phyloP scores from a whole-genome alignment of 1,139 yeast genomes.

The Eremothecium sinecaudum region DNA sequence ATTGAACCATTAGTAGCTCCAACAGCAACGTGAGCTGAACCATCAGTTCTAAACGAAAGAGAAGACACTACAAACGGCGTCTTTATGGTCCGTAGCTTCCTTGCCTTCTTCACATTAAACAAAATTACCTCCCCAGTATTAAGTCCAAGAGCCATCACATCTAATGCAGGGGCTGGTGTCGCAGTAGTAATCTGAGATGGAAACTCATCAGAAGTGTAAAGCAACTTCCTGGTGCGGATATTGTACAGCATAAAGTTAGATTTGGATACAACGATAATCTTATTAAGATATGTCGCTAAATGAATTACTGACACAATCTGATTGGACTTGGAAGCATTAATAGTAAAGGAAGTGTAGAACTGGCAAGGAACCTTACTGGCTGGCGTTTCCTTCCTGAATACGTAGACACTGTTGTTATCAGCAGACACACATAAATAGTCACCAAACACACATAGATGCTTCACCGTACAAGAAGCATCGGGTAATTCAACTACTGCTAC shows the following conservation, averaged over 20 bases:
- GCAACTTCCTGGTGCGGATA: conserved; percentile 64
- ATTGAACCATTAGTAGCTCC: conserved; percentile 77
- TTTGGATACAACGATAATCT: conserved; percentile 69
- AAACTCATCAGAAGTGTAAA: conserved; percentile 52
- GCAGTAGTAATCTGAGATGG: conserved; percentile 47
- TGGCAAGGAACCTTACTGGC: conserved; percentile 46
- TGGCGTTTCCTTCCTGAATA: conserved; percentile 51
- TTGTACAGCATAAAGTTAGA: conserved; percentile 53
- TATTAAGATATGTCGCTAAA: conserved; percentile 88
- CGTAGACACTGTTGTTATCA: conserved; percentile 42
- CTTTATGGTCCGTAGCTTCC: conserved; percentile 46
- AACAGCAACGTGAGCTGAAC: conserved; percentile 72
- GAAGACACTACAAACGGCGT: conserved; percentile 57
- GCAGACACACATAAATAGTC: conserved; percentile 61
- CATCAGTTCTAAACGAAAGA: conserved; percentile 87
- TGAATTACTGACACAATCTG: conserved; percentile 62
- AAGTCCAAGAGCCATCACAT: conserved; percentile 71
- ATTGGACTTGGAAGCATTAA: conserved; percentile 53
- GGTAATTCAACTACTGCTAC: conserved; percentile 42
- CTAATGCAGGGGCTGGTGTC: conserved; percentile 80
- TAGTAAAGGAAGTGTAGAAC: conserved; percentile 53
- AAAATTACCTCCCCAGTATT: conserved; percentile 56
- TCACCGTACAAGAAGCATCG: conserved; percentile 34
- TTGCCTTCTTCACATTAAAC: conserved; percentile 62
- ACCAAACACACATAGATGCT: conserved; percentile 60